A percentile compares a stretch with the other conserved stretches of the same genome.
These are phyloP conservation scores for Athelia sp. DNA, from an alignment of 1,284 basidiomycete species.

Conservation along the genomic window DNA sequence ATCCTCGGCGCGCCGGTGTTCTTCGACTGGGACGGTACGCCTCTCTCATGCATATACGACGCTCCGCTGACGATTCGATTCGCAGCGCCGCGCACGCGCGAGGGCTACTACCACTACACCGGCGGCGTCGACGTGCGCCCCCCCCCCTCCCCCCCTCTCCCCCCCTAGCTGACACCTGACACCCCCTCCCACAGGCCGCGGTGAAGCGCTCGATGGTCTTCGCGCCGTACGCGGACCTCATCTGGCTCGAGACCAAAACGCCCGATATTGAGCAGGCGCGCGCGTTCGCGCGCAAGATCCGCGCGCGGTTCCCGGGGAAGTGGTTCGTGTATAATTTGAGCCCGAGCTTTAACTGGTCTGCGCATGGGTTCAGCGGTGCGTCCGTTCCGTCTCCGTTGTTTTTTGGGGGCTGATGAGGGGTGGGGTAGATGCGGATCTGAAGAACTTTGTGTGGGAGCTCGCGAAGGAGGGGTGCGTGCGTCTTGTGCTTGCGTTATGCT, in stretches of 20 bases:
- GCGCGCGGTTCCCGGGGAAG: conserved; percentile 72
- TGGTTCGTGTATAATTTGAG: conserved; percentile 94
- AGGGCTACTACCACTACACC: conserved; percentile 89
- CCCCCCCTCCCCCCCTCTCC: neutral
- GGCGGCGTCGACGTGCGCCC: conserved; percentile 65
- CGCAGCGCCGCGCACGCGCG: conserved; percentile 79
- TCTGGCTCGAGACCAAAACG: conserved; percentile 89
- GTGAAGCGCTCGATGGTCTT: conserved; percentile 78
- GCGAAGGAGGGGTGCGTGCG: conserved; percentile 75
- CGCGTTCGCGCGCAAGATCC: conserved; percentile 74
- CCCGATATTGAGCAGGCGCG: conserved; percentile 80
- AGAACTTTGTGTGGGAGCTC: conserved; percentile 88
- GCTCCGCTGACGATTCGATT: no score
- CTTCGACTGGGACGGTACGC: conserved; percentile 82
- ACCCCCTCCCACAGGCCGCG: conserved; percentile 46
- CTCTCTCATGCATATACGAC: no score
- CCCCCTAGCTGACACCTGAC: conserved; percentile 3
- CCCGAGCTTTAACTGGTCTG: conserved; percentile 91
- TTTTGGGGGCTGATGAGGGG: neutral
- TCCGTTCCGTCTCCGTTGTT: conserved; percentile 1
- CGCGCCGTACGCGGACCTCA: conserved; percentile 78
- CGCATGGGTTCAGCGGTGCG: conserved; percentile 73
- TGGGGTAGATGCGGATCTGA: conserved; percentile 59
- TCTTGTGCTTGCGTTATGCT: no score
- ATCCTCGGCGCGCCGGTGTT: conserved; percentile 66